These are phyloP conservation scores for Populus hybrid DNA, from an alignment of 441 rosid species.

Conservation along the genomic window DNA sequence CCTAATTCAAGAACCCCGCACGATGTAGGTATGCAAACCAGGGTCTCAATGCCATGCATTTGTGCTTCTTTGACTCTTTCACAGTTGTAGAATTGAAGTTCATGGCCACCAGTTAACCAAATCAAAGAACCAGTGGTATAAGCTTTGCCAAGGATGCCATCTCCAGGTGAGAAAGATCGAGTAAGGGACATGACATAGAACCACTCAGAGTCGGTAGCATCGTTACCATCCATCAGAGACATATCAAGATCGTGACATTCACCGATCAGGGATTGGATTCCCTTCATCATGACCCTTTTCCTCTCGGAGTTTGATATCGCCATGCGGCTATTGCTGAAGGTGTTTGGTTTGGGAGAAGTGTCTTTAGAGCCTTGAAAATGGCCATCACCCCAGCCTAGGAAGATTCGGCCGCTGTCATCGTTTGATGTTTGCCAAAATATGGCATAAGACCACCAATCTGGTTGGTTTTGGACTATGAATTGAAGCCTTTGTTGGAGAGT, in stretches of 20 bases:
- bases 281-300: conserved; percentile 28
- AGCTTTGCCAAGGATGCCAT: conserved; percentile 46
- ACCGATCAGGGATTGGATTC: conserved; percentile 32
- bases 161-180: conserved; percentile 53
- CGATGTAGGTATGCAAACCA: conserved; percentile 58
- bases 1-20: conserved; percentile 70
- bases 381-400: conserved; percentile 62
- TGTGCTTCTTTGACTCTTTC: conserved; percentile 66
- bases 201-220: conserved; percentile 56
- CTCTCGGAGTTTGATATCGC: conserved; percentile 21
- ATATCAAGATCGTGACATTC: conserved; percentile 31
- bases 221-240: conserved; percentile 36
- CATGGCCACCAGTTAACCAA: conserved; percentile 58
- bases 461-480: conserved; percentile 45
- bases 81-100: conserved; percentile 51
- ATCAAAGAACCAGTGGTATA: conserved; percentile 47
- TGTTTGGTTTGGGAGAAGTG: conserved; percentile 22
- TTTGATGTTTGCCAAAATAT: conserved; percentile 57
- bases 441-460: conserved; percentile 60
- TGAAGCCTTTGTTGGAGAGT: conserved; percentile 58
- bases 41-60: conserved; percentile 56
- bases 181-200: conserved; percentile 65
- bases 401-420: conserved; percentile 42
- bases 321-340: background rate
- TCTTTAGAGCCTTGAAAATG: conserved; percentile 48